These are phyloP conservation scores for Epichloe amarillans DNA, from an alignment of 2,329 filamentous ascomycete genomes.

Conservation along the genomic window DNA sequence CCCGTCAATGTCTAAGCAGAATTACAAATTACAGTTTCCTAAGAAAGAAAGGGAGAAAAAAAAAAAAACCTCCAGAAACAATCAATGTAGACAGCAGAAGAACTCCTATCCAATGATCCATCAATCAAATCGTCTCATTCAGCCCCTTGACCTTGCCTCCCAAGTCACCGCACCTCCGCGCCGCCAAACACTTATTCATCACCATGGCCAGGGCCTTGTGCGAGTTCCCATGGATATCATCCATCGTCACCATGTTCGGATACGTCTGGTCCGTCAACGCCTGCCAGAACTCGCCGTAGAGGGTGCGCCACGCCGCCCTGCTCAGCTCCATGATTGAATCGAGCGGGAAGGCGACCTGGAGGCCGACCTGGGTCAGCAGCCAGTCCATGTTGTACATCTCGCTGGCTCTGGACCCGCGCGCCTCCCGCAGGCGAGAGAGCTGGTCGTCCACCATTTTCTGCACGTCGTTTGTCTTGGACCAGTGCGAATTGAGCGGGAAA, in stretches of 20 bases:
- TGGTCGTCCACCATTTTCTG: conserved; percentile 12
- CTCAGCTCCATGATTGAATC: conserved; percentile 8
- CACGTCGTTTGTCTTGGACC: conserved; percentile 10
- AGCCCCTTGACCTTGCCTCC: conserved; percentile 10
- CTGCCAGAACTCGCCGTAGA: conserved; percentile 15
- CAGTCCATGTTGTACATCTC: conserved; percentile 15
- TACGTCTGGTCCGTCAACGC: conserved; percentile 12
- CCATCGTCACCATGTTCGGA: conserved; percentile 21
- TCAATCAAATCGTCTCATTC: not conserved
- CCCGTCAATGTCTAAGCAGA: too few relatives aligned
- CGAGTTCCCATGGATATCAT: conserved; percentile 14
- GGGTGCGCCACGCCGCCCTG: conserved; percentile 8
- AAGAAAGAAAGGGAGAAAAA: too few relatives aligned
- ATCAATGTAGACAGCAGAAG: too few relatives aligned
- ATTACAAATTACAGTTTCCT: too few relatives aligned
- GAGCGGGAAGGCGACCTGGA: not conserved
- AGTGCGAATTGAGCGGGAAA: conserved; percentile 14
- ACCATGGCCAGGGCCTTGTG: conserved; percentile 14
- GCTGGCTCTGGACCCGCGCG: conserved; percentile 6
- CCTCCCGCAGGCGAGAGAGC: conserved; percentile 6
- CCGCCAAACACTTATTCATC: conserved; percentile 19
- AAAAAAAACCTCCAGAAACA: too few relatives aligned
- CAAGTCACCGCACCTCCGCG: conserved; percentile 13
- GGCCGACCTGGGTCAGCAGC: conserved; percentile 12
- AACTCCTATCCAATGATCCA: too few relatives aligned